Percentiles rank a stretch among this genome's conserved stretches.
These are phyloP conservation scores for Amborella trichopoda DNA, from an alignment of 164 flowering plant species.

Conservation along the genomic window DNA sequence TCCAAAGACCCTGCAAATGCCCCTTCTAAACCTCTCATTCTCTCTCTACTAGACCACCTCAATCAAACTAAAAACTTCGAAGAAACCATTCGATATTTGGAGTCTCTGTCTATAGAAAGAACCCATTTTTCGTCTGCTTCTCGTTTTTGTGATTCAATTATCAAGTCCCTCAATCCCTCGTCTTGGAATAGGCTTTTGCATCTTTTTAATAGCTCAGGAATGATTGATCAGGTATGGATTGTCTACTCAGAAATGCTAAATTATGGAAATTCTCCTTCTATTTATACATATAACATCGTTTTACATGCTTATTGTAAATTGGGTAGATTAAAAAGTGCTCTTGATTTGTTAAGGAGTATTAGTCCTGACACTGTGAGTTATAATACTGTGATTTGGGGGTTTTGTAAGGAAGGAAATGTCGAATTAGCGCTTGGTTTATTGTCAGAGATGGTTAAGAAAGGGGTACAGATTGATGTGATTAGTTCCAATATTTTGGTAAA, in stretches of 20 bases:
- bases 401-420: slow-evolving; percentile 37
- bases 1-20: no score
- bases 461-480: slow-evolving; percentile 31
- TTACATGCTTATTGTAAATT: slow-evolving; percentile 68
- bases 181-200: slow-evolving; percentile 46
- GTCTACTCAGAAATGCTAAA: slow-evolving; percentile 41
- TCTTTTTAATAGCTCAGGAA: slow-evolving; percentile 41
- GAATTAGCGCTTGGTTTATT: slow-evolving; percentile 43
- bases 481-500: slow-evolving; percentile 59
- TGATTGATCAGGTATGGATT: slow-evolving; percentile 50
- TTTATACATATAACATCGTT: slow-evolving; percentile 42
- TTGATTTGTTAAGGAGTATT: slow-evolving; percentile 31
- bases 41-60: no score
- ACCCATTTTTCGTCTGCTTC: no score
- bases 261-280: slow-evolving; percentile 39
- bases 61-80: no score
- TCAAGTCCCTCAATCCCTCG: no score
- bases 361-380: slow-evolving; percentile 44
- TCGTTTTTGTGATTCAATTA: no score
- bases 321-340: slow-evolving; percentile 40
- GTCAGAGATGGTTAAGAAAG: slow-evolving; percentile 67
- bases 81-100: no score
- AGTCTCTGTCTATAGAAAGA: no score
- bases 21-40: no score
- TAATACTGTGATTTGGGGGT: slow-evolving; percentile 76